Evolutionary conservation across 352 stramenopile genomes (phyloP).

Genomic region (Phytophthora ohioensis): DNA sequence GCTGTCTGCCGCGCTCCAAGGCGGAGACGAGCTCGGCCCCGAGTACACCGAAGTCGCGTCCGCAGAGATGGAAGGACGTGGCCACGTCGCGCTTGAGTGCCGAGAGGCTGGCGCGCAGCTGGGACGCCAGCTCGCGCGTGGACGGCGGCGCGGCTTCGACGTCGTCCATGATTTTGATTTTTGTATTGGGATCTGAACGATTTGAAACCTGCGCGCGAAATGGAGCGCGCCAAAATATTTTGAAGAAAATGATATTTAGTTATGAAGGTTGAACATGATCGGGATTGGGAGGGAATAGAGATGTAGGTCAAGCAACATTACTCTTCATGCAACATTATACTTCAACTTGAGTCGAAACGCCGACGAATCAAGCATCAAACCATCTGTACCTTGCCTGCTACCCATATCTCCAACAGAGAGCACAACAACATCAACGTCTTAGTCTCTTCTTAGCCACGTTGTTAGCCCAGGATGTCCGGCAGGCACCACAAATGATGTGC

Average conservation of each 20-base stretch:
- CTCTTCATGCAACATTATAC: no score
- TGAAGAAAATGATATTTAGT: not conserved
- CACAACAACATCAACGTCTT: no score
- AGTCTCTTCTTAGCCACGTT: no score
- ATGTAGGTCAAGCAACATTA: no score
- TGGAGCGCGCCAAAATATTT: conserved; percentile 12
- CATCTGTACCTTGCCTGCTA: no score
- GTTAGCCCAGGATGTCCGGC: no score
- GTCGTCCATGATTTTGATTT: conserved; percentile 11
- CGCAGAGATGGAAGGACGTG: conserved; percentile 73
- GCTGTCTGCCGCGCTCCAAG: conserved; percentile 44
- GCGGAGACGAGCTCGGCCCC: conserved; percentile 67
- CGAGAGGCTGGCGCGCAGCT: conserved; percentile 52
- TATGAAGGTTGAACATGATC: no score
- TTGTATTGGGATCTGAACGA: conserved; percentile 3
- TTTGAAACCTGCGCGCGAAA: conserved; percentile 7
- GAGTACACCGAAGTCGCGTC: conserved; percentile 75
- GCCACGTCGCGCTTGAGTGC: conserved; percentile 73
- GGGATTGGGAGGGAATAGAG: no score
- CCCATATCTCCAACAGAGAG: no score
- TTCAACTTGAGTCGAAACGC: no score
- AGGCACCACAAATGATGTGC: no score
- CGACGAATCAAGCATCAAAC: no score
- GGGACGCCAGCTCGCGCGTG: conserved; percentile 35
- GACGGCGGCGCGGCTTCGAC: not conserved